Percentiles rank a stretch among this genome's conserved stretches.
Evolutionary conservation across 306 rosid genomes (phyloP).

Genomic region (Corylus heterophylla): DNA sequence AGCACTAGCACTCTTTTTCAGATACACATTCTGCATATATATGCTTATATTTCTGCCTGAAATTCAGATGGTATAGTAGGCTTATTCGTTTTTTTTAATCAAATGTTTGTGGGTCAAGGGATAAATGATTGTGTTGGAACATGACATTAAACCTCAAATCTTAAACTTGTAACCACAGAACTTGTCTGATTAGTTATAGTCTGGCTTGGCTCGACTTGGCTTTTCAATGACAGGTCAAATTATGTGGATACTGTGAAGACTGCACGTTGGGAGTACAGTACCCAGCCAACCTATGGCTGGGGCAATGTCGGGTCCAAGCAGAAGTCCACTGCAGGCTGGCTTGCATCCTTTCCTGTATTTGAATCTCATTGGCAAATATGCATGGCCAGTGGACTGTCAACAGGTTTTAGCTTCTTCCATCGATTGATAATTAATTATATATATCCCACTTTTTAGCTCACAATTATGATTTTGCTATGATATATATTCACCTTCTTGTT

Average conservation of each 20-base stretch:
- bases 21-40: not conserved
- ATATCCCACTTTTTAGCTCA: constrained; percentile 10
- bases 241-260: constrained; percentile 76
- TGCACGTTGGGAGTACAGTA: constrained; percentile 93
- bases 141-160: not conserved
- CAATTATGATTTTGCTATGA: constrained; percentile 13
- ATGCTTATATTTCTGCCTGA: not conserved
- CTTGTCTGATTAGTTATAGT: constrained; percentile 18
- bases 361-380: constrained; percentile 99
- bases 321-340: constrained; percentile 98
- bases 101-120: not conserved
- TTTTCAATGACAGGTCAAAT: constrained; percentile 61
- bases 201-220: constrained; percentile 18
- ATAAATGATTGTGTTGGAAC: not conserved
- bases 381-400: constrained; percentile 88
- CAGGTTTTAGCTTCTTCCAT: constrained; percentile 57
- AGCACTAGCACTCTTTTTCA: constrained; percentile 9
- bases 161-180: not conserved
- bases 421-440: constrained; percentile 4
- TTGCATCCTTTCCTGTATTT: constrained; percentile 95
- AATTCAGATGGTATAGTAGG: not conserved
- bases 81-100: not conserved
- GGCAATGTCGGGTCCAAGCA: constrained; percentile 83
- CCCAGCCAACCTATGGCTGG: constrained; percentile 91
- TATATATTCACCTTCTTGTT: constrained; percentile 9